Conservation (phyloP, 1,284 basidiomycete species). For the Tylopilus orsonianus region DNA sequence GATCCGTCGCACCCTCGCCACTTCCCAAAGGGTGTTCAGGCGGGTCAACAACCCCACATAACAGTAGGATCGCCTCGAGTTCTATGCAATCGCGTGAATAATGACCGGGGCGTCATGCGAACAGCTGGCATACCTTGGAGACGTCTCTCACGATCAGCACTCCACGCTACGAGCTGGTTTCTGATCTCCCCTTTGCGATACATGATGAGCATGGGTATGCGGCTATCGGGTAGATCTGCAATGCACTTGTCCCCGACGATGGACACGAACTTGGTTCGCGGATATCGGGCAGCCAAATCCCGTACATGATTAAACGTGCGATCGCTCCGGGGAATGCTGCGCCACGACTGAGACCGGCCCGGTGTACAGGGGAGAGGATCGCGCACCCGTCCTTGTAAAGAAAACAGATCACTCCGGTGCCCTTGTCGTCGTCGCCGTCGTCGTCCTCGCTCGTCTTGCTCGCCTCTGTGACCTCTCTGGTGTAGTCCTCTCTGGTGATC, state of each 20-base stretch:
- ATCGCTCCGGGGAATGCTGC: constrained; percentile 78
- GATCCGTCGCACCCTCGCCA: constrained; percentile 32
- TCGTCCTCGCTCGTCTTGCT: constrained; percentile 72
- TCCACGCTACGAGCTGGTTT: constrained; percentile 85
- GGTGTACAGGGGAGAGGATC: neutral
- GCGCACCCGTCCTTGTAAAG: constrained; percentile 86
- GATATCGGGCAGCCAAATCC: constrained; percentile 77
- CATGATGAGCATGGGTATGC: constrained; percentile 89
- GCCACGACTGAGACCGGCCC: constrained; percentile 1
- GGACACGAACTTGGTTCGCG: constrained; percentile 93
- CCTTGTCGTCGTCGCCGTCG: constrained; percentile 60
- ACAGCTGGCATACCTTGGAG: constrained; percentile 64
- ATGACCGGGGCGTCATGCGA: neutral
- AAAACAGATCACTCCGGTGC: constrained; percentile 87
- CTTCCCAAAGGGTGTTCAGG: constrained; percentile 40
- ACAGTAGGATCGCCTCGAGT: constrained; percentile 64
- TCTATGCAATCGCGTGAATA: constrained; percentile 42
- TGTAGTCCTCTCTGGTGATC: constrained; percentile 92
- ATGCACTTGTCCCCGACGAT: constrained; percentile 97
- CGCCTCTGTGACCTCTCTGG: constrained; percentile 91
- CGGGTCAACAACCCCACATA: constrained; percentile 60
- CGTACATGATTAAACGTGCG: constrained; percentile 73
- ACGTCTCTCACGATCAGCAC: constrained; percentile 71
- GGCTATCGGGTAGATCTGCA: constrained; percentile 89
- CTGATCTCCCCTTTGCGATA: constrained; percentile 90